These are phyloP conservation scores for Diospyros lotus DNA, from an alignment of 148 eudicot genomes.

Conservation along the genomic window DNA sequence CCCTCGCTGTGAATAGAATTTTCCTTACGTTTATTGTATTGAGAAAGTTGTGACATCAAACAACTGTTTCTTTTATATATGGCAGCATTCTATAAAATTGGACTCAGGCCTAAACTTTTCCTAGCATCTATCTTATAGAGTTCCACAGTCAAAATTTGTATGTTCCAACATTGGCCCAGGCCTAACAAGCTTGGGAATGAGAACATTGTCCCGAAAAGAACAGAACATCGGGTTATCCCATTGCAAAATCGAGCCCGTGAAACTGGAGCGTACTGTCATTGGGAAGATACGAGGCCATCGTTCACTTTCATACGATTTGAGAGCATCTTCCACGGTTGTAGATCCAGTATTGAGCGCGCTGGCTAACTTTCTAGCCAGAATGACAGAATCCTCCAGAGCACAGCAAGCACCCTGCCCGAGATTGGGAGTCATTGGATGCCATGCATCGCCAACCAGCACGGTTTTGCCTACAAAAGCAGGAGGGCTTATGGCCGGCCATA, in stretches of 20 bases:
- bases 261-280: conserved; percentile 55
- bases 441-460: conserved; percentile 92
- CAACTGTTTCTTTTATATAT: no score
- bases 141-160: conserved; percentile 56
- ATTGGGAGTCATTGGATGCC: conserved; percentile 99
- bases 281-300: conserved; percentile 74
- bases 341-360: conserved; percentile 39
- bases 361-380: conserved; percentile 55
- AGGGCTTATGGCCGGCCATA: conserved; percentile 80
- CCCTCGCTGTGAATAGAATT: no score
- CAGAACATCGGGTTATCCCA: conserved; percentile 63
- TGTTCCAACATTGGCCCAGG: conserved; percentile 61
- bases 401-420: conserved; percentile 96
- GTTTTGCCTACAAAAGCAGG: conserved; percentile 56
- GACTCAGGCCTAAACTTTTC: neutral
- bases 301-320: conserved; percentile 52
- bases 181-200: conserved; percentile 60
- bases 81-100: no score
- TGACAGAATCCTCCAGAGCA: conserved; percentile 78
- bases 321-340: conserved; percentile 51
- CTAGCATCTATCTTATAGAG: conserved; percentile 12
- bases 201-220: conserved; percentile 44
- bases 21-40: no score
- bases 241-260: conserved; percentile 69
- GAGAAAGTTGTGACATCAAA: no score